A percentile compares a stretch with the other conserved stretches of the same genome.
Conservation (phyloP, 129 eudicot genomes). For the Ambrosia trifida region DNA sequence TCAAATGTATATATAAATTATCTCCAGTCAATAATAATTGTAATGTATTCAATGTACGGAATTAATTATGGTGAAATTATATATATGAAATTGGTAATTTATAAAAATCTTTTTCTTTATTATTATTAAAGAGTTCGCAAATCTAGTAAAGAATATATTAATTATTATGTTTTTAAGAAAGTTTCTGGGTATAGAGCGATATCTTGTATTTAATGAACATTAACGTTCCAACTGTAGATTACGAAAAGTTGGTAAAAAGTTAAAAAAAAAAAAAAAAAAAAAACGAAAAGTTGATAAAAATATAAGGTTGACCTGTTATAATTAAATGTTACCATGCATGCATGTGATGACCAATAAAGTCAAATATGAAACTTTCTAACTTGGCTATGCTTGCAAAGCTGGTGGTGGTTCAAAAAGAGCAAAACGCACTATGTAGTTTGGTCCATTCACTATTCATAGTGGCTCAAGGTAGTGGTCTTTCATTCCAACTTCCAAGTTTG, state of each 20-base stretch:
- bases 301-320: not conserved
- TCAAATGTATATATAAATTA: too few relatives aligned
- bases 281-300: too few relatives aligned
- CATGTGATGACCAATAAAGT: not conserved
- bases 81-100: not conserved
- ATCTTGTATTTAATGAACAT: not conserved
- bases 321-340: not conserved
- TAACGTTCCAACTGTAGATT: not conserved
- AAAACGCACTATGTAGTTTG: too few relatives aligned
- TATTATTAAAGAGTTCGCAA: not conserved
- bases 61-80: not conserved
- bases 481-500: too few relatives aligned
- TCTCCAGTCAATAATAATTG: not conserved
- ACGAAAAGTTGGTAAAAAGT: not conserved
- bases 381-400: not conserved
- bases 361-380: not conserved
- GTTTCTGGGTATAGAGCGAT: not conserved
- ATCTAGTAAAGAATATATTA: slow-evolving; percentile 1
- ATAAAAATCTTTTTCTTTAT: not conserved
- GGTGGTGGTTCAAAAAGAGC: not conserved
- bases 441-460: too few relatives aligned
- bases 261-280: too few relatives aligned
- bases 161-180: not conserved
- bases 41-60: not conserved
- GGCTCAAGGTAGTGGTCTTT: too few relatives aligned